Percentiles rank a stretch among this genome's conserved stretches.
Conservation (phyloP, 1,284 basidiomycete species). For the Termitomyces sp. region DNA sequence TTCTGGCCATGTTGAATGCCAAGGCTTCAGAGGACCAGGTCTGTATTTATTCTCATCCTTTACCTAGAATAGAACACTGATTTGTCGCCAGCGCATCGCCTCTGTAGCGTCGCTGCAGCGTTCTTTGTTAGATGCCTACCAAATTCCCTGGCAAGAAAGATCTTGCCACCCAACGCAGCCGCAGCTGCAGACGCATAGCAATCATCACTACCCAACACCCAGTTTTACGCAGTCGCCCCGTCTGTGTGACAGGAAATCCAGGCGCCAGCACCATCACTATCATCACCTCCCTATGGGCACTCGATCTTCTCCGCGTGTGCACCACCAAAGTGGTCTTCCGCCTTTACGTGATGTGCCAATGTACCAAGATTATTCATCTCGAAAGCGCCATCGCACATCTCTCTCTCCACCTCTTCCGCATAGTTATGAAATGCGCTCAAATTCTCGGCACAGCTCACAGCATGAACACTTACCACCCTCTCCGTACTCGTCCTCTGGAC, state of each 20-base stretch:
- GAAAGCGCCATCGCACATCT: conserved; percentile 47
- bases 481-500: conserved; percentile 41
- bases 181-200: conserved; percentile 17
- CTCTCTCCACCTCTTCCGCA: conserved; percentile 29
- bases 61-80: not conserved
- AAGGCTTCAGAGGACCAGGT: conserved; percentile 86
- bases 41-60: conserved; percentile 15
- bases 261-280: conserved; percentile 13
- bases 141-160: conserved; percentile 23
- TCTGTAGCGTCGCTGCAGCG: conserved; percentile 64
- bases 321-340: conserved; percentile 18
- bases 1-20: conserved; percentile 83
- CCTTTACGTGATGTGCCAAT: conserved; percentile 27
- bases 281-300: conserved; percentile 10
- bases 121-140: conserved; percentile 62
- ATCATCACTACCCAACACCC: conserved; percentile 31
- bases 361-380: conserved; percentile 28
- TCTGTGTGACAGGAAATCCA: conserved; percentile 11
- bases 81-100: conserved; percentile 52
- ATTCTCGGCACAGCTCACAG: conserved; percentile 29
- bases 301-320: conserved; percentile 10
- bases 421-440: conserved; percentile 28
- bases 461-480: conserved; percentile 40
- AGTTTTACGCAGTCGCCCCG: conserved; percentile 28
- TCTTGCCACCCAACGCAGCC: conserved; percentile 18